A percentile compares a stretch with the other conserved stretches of the same genome.
Evolutionary conservation across 2,329 filamentous ascomycete genomes (phyloP).

Genomic region (Nothomitra cinnamomea): DNA sequence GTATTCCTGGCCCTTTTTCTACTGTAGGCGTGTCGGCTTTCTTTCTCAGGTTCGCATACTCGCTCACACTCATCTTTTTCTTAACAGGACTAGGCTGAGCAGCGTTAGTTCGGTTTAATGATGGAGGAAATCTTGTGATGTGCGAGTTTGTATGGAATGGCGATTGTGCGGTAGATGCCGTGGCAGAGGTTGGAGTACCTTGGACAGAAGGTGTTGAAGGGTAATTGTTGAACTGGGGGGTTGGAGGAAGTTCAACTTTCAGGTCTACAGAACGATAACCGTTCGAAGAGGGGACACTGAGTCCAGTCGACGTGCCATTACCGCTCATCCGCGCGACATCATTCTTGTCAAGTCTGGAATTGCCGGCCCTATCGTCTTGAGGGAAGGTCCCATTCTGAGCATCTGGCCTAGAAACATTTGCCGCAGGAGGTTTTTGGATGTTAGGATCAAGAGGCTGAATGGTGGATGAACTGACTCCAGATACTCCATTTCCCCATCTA

Average conservation of each 20-base stretch:
- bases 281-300: conserved; percentile 2
- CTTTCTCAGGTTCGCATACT: conserved; percentile 26
- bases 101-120: conserved; percentile 21
- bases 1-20: not conserved
- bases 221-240: conserved; percentile 31
- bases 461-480: not conserved
- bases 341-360: not conserved
- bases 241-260: conserved; percentile 39
- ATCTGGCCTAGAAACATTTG: not conserved
- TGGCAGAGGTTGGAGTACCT: conserved; percentile 32
- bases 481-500: not conserved
- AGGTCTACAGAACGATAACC: conserved; percentile 23
- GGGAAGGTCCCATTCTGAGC: not conserved
- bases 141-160: conserved; percentile 29
- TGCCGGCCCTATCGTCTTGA: not conserved
- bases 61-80: conserved; percentile 50
- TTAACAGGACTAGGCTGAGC: conserved; percentile 42
- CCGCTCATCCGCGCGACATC: not conserved
- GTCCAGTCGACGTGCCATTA: not conserved
- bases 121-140: conserved; percentile 27
- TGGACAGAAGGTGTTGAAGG: conserved; percentile 20
- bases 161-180: conserved; percentile 30
- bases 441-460: conserved; percentile 2
- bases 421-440: not conserved
- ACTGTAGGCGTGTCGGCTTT: conserved; percentile 28